These are phyloP conservation scores for Oehlia diaphana DNA, from an alignment of 192 early-diverging fungal genomes.

Conservation along the genomic window DNA sequence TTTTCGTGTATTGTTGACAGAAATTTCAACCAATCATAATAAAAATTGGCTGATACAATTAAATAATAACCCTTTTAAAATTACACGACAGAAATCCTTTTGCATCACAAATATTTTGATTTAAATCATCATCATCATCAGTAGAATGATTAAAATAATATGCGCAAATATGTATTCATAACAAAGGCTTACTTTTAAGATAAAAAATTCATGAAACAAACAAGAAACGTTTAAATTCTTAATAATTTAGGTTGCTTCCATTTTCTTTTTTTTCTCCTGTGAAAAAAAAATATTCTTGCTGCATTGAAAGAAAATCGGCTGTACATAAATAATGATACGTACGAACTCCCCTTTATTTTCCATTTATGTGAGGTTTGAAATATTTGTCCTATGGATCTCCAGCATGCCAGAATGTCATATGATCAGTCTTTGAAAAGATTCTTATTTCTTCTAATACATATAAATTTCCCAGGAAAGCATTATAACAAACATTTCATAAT, in stretches of 20 bases:
- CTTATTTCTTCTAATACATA: too few relatives aligned
- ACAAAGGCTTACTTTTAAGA: too few relatives aligned
- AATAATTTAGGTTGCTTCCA: not conserved
- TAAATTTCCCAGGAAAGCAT: too few relatives aligned
- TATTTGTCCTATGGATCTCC: not conserved
- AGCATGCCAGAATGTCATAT: not conserved
- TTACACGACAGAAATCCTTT: not conserved
- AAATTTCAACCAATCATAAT: not conserved
- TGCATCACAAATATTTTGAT: not conserved
- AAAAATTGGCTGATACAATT: not conserved
- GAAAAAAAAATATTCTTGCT: too few relatives aligned
- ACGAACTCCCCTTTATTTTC: not conserved
- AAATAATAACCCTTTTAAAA: not conserved
- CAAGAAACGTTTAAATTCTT: not conserved
- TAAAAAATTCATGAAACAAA: not conserved
- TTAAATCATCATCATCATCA: too few relatives aligned
- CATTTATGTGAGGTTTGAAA: not conserved
- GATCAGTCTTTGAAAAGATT: not conserved
- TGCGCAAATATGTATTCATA: not conserved
- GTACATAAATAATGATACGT: not conserved
- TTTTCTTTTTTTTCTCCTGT: too few relatives aligned
- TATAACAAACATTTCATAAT: too few relatives aligned
- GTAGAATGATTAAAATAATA: not conserved
- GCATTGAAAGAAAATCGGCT: not conserved
- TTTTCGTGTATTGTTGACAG: not conserved